Evolutionary conservation across 176 grass and related monocot species (phyloP), one percentile per base, ranked within the genome.

Genomic region (Triticum monococcum): DNA sequence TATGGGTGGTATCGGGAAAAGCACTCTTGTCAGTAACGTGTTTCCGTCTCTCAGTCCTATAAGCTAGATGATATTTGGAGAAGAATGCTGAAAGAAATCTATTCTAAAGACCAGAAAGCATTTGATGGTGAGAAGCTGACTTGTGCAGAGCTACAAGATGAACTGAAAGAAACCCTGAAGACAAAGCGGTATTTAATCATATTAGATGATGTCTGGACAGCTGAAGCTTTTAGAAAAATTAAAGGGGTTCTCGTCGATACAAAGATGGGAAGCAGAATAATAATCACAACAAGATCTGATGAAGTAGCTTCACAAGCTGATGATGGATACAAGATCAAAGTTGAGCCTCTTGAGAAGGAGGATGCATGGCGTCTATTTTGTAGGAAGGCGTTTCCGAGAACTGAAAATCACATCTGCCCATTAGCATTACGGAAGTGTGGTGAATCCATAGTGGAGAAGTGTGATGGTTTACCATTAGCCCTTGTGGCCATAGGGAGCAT

Each of bases 1-100:
- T 52, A 93, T 93, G 89, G 92, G 92, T 14, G 89, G 92, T 1
- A 24, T 88, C 0, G 92, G 89, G 0, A 91, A 93, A 86, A 91
- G 88, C 37, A 83, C 92, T 16, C 79, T 93, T 61, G 89, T 93
- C 0, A 63, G 54, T 2, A 50, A 23, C 23, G 50, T 82, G 9
- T 90, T 50, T 52, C 88, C 4, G 37, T 90, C 43, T 87, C 88
- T 2, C 61, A 86, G 37, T 83, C 62, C 9, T 86, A 61, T 43
- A 60, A 68, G 2, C 0, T 78, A 3, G 18, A 64, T 18, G 71
- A 83, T 35, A 31, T 83, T 40, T 54, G 61, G 60, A 72, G 71
- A 87, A 87, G 18, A 25, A 71, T 89, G 81, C 30, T 73, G 2
- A 72, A 20, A 43, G 35, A 37, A 64, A 30, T 90, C 5, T 26